Percentiles rank a stretch among this genome's conserved stretches.
These are phyloP conservation scores for Diversispora epigaea DNA, from an alignment of 192 early-diverging fungal genomes.

Conservation along the genomic window DNA sequence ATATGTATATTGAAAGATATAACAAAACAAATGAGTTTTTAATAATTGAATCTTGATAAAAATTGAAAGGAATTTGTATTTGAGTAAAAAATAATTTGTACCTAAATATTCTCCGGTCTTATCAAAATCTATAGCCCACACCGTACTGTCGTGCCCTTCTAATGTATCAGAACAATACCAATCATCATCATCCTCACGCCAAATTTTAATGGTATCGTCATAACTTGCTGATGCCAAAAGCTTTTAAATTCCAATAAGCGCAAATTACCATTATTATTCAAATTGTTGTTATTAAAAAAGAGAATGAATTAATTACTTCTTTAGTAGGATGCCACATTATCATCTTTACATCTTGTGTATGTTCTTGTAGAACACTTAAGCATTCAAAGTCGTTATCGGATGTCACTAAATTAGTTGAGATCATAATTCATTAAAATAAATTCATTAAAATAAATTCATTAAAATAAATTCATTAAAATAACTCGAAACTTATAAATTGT, in stretches of 20 bases:
- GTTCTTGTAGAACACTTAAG: constrained; percentile 91
- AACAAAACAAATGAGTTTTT: too few relatives aligned
- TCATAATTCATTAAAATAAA: too few relatives aligned
- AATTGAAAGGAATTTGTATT: too few relatives aligned
- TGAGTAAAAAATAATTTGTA: neutral
- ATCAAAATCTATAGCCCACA: constrained; percentile 93
- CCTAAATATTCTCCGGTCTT: constrained; percentile 56
- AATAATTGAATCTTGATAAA: too few relatives aligned
- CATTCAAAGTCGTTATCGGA: constrained; percentile 95
- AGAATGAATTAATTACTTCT: constrained; percentile 50
- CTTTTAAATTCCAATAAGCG: constrained; percentile 25
- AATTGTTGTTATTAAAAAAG: neutral
- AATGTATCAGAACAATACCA: constrained; percentile 91
- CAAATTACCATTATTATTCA: neutral
- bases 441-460: too few relatives aligned
- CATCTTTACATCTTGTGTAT: constrained; percentile 95
- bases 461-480: too few relatives aligned
- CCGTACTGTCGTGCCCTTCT: constrained; percentile 83
- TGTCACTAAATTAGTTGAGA: constrained; percentile 41
- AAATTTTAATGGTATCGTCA: constrained; percentile 92
- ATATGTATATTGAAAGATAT: neutral
- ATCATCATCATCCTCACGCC: constrained; percentile 94
- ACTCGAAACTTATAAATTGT: too few relatives aligned
- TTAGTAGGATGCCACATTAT: constrained; percentile 87
- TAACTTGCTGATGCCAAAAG: constrained; percentile 86